Percentiles rank a stretch among this genome's conserved stretches.
Conservation (phyloP, 179 eudicot species). For the Silene vulgaris region DNA sequence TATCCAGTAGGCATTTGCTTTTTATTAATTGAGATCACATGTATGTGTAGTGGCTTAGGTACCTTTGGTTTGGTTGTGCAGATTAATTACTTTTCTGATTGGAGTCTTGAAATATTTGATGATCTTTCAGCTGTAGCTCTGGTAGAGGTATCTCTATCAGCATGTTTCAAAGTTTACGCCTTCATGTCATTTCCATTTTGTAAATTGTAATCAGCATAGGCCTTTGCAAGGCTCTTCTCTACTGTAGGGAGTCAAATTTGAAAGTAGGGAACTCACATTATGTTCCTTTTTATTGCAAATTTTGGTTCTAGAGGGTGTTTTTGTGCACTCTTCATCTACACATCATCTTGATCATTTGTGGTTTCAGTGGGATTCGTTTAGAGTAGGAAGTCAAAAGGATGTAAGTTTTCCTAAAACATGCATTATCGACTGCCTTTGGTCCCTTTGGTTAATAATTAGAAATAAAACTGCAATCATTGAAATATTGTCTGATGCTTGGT, state of each 20-base stretch:
- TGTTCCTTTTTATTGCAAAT: neutral
- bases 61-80: constrained; percentile 34
- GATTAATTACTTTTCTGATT: constrained; percentile 87
- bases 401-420: neutral
- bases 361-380: neutral
- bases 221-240: neutral
- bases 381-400: neutral
- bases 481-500: too few species aligned
- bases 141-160: constrained; percentile 57
- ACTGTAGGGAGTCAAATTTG: too few species aligned
- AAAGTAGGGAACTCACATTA: too few species aligned
- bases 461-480: too few species aligned
- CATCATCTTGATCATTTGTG: neutral
- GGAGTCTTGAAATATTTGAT: constrained; percentile 83
- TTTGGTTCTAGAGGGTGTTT: neutral
- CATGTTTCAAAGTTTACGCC: neutral
- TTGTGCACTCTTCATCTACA: neutral
- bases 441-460: neutral
- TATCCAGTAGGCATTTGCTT: neutral
- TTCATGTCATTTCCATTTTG: neutral
- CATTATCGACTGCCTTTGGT: neutral
- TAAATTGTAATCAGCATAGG: neutral
- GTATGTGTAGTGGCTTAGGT: constrained; percentile 18
- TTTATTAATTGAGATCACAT: neutral
- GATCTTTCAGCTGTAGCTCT: constrained; percentile 84